Evolutionary conservation across 1,284 basidiomycete genomes (phyloP), one percentile per base, ranked within the genome.

Genomic region (Cerrena zonata): DNA sequence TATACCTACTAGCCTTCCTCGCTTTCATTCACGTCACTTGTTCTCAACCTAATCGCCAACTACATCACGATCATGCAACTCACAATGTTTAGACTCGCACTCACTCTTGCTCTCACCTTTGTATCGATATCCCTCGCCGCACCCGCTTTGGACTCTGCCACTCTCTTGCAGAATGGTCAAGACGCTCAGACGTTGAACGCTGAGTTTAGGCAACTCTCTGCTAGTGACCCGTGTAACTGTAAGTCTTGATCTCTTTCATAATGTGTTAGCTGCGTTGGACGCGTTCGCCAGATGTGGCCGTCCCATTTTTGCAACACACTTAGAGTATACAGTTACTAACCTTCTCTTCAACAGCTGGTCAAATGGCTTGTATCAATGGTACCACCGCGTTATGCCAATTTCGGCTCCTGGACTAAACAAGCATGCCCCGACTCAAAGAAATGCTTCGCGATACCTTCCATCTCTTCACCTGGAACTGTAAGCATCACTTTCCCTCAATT

Each of bases 111-210:
- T 19, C 39, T 41, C 21, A 5, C 36, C 15, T 26, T 25, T 15
- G 27, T 39, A 15, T 22, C 34, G 27, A 3, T 45, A 22, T 54
- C 40, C 3, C 48, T 52, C 21, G 55, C 69, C 42, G 68, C 67
- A 4, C 72, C 74, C 1, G 51, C 66, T 15, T 58, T 71, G 19
- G 70, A 75, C 55, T 61, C 69, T 41, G 55, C 62, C 21, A 68
- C 69, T 18, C 69, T 78, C 23, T 61, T 70, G 5, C 58, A 68
- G 46, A 80, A 79, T 55, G 78, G 70, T 10, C 64, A 70, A 52
- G 62, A 67, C 41, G 78, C 79, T 0, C 78, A 80, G 57, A 58
- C 64, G 22, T 66, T 78, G n/a, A 82, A 82, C 53, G 59, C 66
- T 2, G 60, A 72, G 43, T 81, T 76, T 52, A 51, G 62, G 45